Evolutionary conservation across 2,329 filamentous ascomycete genomes (phyloP), one percentile per base, ranked within the genome.

Genomic region (Botrytis sinoallii): DNA sequence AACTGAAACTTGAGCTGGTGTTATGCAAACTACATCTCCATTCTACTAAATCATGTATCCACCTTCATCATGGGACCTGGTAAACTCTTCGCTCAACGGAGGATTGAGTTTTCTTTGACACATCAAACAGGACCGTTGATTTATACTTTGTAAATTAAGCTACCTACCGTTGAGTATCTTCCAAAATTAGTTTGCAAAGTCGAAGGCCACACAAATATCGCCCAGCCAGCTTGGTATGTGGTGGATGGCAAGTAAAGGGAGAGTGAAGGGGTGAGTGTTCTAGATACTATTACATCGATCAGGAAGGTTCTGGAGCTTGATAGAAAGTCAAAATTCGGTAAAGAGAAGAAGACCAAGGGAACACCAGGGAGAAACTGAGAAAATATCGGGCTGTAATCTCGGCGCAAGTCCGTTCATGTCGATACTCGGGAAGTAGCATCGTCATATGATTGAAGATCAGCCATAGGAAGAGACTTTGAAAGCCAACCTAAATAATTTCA

Each of bases 211-310:
- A 38, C 1, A 38, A 61, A 59, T 22, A 25, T 38, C 3, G 2
- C 12, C 6, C 4, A 18, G 6, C 1, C 2, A 25, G 35, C 12
- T 40, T 25, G 0, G 12, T 40, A 16, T 16, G 40, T 42, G 40
- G 4, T 10, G 10, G 1, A 35, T 4, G 10, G 22, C 12, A 40
- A 0, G 3, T 61, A 5, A 14, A 16, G 3, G 22, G 20, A 12
- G 22, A 48, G 22, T 48, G 9, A 48, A 25, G 18, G 22, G 46
- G 4, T 4, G 20, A 38, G 35, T 18, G 22, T 38, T n/a, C 7
- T 22, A 18, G 12, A n/a, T 25, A 25, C 4, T 40, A 3, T 22
- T 63, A 40, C 22, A 40, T 63, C 14, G 5, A 40, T 40, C 22
- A 40, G n/a, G 22, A 40, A 40, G 38, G 2, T 2, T 63, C 8